Conservation (phyloP, 768 basidiomycete genomes). For the Glaciozyma martinii region DNA sequence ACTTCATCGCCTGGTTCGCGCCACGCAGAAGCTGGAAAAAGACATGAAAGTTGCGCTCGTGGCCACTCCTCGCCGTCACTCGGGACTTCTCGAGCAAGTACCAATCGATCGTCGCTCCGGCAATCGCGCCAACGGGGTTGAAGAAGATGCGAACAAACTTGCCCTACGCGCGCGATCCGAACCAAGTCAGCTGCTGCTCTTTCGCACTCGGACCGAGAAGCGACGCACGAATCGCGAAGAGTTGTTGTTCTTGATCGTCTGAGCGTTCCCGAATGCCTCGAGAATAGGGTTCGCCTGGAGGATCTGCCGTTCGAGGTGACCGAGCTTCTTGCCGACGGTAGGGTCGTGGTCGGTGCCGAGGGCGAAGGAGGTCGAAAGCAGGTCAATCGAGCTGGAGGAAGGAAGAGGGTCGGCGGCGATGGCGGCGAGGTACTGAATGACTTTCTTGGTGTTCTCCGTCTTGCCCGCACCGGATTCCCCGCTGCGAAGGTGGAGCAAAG, state of each 20-base stretch:
- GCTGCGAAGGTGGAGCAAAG: conserved; percentile 42
- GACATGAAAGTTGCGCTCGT: conserved; percentile 90
- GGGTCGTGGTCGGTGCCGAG: background rate
- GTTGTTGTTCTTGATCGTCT: conserved; percentile 96
- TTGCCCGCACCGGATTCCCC: conserved; percentile 99
- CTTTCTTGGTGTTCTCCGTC: conserved; percentile 96
- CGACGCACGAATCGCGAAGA: conserved; percentile 71
- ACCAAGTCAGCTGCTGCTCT: background rate
- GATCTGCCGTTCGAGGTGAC: conserved; percentile 88
- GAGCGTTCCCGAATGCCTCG: conserved; percentile 97
- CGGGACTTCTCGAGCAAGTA: conserved; percentile 95
- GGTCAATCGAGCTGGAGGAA: conserved; percentile 44
- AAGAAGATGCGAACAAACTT: conserved; percentile 97
- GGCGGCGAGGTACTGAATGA: conserved; percentile 96
- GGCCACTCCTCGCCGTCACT: conserved; percentile 76
- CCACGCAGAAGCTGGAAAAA: conserved; percentile 90
- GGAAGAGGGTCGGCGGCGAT: conserved; percentile 68
- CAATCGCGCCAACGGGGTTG: conserved; percentile 82
- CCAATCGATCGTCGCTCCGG: conserved; percentile 98
- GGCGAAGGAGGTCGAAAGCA: conserved; percentile 46
- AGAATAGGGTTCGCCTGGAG: conserved; percentile 94
- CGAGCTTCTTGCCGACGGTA: conserved; percentile 43
- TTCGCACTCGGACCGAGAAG: background rate
- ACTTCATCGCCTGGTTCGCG: conserved; percentile 41
- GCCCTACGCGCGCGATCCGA: conserved; percentile 44